phyloP scores from a whole-genome alignment of 2,329 filamentous ascomycete species.

The Thelonectria olida region DNA sequence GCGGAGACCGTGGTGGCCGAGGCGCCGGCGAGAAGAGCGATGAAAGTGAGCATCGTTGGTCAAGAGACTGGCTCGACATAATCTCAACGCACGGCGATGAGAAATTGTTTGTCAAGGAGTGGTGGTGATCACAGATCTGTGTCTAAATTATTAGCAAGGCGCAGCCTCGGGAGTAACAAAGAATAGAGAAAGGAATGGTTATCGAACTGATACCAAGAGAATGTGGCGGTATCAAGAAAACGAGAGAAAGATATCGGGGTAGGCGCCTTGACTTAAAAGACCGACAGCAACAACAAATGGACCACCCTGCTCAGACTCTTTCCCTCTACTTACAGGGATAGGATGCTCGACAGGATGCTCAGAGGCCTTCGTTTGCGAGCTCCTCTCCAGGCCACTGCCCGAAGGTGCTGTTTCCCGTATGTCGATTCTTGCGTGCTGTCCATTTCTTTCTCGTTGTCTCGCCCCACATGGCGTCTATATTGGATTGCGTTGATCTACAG shows the following conservation, averaged over 20 bases:
- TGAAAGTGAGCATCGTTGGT: conserved; percentile 41
- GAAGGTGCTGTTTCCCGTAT: no score
- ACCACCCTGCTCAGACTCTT: no score
- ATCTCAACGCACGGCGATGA: conserved; percentile 43
- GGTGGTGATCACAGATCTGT: conserved; percentile 42
- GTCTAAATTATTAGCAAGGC: conserved; percentile 34
- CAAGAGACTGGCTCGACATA: conserved; percentile 40
- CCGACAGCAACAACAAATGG: no score
- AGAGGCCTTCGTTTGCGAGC: no score
- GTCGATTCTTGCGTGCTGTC: no score
- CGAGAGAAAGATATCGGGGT: conserved; percentile 20
- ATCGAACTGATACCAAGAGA: conserved; percentile 28
- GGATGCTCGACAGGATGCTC: no score
- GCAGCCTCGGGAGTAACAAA: conserved; percentile 39
- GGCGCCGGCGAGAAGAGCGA: conserved; percentile 29
- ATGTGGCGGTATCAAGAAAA: conserved; percentile 23
- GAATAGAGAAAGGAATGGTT: conserved; percentile 32
- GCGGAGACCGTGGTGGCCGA: neutral
- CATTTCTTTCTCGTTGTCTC: no score
- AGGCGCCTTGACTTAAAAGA: conserved; percentile 33
- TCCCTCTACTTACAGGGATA: no score
- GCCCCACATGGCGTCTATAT: no score
- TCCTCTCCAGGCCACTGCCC: no score
- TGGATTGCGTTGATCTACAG: no score
- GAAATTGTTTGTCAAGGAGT: conserved; percentile 33